A percentile compares a stretch with the other conserved stretches of the same genome.
These are phyloP conservation scores for Neurospora crassa DNA, from an alignment of 2,329 filamentous ascomycete genomes.

Conservation along the genomic window DNA sequence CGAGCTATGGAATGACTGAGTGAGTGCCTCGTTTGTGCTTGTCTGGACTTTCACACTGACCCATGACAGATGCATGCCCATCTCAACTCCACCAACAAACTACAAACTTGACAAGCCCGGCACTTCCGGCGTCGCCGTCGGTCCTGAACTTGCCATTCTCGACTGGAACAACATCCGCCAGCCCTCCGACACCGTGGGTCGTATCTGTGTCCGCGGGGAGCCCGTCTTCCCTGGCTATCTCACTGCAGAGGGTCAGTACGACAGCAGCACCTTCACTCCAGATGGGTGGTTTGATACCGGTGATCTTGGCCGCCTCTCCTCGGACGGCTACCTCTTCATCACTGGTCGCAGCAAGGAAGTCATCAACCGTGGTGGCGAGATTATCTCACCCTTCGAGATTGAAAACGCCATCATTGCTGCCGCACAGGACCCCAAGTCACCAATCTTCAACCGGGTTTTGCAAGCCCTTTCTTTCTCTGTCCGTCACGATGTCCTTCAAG, in stretches of 20 bases:
- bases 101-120: slow-evolving; percentile 42
- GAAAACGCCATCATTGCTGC: slow-evolving; percentile 44
- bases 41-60: not conserved
- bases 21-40: slow-evolving; percentile 15
- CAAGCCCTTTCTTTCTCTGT: slow-evolving; percentile 45
- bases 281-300: slow-evolving; percentile 46
- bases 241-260: slow-evolving; percentile 29
- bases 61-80: slow-evolving; percentile 40
- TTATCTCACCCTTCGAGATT: slow-evolving; percentile 51
- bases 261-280: slow-evolving; percentile 35
- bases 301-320: slow-evolving; percentile 42
- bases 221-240: slow-evolving; percentile 43
- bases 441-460: slow-evolving; percentile 35
- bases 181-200: slow-evolving; percentile 28
- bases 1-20: slow-evolving; percentile 51
- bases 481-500: slow-evolving; percentile 42
- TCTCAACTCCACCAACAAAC: slow-evolving; percentile 43
- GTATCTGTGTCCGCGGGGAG: slow-evolving; percentile 41
- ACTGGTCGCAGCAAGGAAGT: slow-evolving; percentile 47
- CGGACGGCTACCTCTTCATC: slow-evolving; percentile 42
- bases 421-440: slow-evolving; percentile 30
- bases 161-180: slow-evolving; percentile 28
- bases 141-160: slow-evolving; percentile 41
- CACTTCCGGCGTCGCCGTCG: slow-evolving; percentile 42
- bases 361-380: slow-evolving; percentile 47